Evolutionary conservation across 2,329 filamentous ascomycete genomes (phyloP).

Genomic region (Helminthosporium solani): DNA sequence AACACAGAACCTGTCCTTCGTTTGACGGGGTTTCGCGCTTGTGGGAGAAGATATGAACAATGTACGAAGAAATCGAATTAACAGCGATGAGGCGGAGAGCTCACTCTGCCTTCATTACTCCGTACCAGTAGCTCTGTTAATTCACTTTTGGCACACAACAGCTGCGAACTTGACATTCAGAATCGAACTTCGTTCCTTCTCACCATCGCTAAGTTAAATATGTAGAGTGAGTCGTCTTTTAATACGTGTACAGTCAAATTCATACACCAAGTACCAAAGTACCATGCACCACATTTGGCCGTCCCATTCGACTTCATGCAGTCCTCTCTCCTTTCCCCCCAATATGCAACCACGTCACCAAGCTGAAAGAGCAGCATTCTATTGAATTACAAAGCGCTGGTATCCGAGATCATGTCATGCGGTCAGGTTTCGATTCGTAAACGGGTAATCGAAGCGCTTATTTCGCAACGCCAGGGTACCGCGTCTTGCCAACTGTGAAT

Average conservation of each 20-base stretch:
- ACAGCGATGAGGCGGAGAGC: too few species aligned
- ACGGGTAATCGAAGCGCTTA: too few species aligned
- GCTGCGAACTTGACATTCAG: background rate
- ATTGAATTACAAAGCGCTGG: constrained; percentile 23
- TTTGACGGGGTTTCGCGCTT: too few species aligned
- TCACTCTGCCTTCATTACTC: too few species aligned
- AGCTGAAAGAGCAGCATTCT: constrained; percentile 17
- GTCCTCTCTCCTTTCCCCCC: background rate
- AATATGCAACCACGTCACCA: constrained; percentile 17
- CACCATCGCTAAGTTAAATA: constrained; percentile 6
- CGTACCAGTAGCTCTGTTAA: too few species aligned
- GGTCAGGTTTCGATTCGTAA: too few species aligned
- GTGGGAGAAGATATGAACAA: too few species aligned
- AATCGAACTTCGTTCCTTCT: constrained; percentile 1
- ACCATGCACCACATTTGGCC: too few species aligned
- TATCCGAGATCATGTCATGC: constrained; percentile 1
- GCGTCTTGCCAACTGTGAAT: constrained; percentile 81
- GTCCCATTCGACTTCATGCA: background rate
- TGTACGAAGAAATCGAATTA: too few species aligned
- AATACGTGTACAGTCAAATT: constrained; percentile 1
- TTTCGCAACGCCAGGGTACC: constrained; percentile 34
- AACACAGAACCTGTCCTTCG: too few species aligned
- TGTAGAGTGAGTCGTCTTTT: constrained; percentile 1
- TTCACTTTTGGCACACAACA: too few species aligned
- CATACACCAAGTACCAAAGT: background rate